Percentiles rank a stretch among this genome's conserved stretches.
phyloP scores from a whole-genome alignment of 768 basidiomycete species.

The Suillus tomentosus region DNA sequence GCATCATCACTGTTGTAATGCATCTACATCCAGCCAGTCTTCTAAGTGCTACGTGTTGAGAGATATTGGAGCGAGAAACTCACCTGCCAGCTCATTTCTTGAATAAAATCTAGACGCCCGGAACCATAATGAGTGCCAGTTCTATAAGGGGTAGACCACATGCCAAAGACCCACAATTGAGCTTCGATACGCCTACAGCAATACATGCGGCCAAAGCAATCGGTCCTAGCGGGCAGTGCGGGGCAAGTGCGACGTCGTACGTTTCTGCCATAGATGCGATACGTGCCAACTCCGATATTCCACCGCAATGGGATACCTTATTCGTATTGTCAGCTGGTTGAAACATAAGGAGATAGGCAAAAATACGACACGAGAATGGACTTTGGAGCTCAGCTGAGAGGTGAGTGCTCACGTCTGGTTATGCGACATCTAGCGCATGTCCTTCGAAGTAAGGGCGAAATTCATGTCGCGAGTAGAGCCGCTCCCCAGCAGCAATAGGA shows the following conservation, averaged over 20 bases:
- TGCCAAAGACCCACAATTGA: conserved; percentile 50
- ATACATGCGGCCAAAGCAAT: conserved; percentile 73
- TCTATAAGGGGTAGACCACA: background rate
- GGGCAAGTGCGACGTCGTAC: conserved; percentile 72
- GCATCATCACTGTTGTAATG: conserved; percentile 62
- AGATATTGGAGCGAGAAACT: conserved; percentile 5
- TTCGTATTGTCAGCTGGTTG: background rate
- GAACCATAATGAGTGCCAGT: background rate
- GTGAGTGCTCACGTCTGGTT: conserved; percentile 57
- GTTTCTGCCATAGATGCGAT: conserved; percentile 63
- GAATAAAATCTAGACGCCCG: conserved; percentile 48
- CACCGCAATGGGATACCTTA: conserved; percentile 60
- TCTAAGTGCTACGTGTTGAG: background rate
- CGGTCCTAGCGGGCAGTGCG: conserved; percentile 73
- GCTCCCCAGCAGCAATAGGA: conserved; percentile 66
- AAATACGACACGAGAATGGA: background rate
- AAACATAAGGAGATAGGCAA: background rate
- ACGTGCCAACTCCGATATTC: conserved; percentile 59
- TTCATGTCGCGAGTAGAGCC: conserved; percentile 62
- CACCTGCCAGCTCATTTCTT: conserved; percentile 67
- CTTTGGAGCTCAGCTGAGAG: background rate
- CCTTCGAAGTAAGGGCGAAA: conserved; percentile 66
- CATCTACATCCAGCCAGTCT: conserved; percentile 40
- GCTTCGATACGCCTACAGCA: conserved; percentile 58
- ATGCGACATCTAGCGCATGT: conserved; percentile 66